A percentile compares a stretch with the other conserved stretches of the same genome.
These are phyloP conservation scores for Cucumis melo DNA, from an alignment of 306 rosid species.

Conservation along the genomic window DNA sequence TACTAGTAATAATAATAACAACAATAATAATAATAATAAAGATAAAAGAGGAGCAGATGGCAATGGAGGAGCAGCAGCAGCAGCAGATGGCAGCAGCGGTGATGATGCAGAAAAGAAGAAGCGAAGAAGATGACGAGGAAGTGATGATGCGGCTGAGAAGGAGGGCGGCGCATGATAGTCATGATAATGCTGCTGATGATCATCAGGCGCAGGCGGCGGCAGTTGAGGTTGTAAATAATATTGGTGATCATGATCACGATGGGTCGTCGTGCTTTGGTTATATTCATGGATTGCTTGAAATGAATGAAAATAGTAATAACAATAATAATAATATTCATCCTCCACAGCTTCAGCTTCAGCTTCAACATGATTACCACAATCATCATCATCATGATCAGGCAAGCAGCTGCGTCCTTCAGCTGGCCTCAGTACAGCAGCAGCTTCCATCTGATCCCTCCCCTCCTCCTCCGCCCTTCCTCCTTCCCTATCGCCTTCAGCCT, in stretches of 20 bases:
- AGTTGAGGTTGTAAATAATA: not conserved
- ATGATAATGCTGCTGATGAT: not conserved
- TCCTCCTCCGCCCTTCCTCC: not conserved
- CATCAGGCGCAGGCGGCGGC: not conserved
- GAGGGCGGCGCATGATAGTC: not conserved
- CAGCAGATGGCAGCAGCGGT: constrained; percentile 15
- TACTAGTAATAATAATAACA: too few relatives aligned
- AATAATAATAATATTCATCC: not conserved
- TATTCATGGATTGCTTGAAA: not conserved
- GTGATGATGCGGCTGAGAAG: not conserved
- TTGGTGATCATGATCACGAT: not conserved
- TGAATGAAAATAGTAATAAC: not conserved
- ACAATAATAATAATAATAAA: too few relatives aligned
- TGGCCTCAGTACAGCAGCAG: constrained; percentile 1
- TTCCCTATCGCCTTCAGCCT: constrained; percentile 23
- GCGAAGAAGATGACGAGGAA: not conserved
- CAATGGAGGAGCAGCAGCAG: constrained; percentile 23
- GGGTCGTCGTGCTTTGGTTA: not conserved
- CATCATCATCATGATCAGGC: not conserved
- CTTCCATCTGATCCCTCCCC: not conserved
- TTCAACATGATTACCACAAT: not conserved
- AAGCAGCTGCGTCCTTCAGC: constrained; percentile 19
- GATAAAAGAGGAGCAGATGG: constrained; percentile 36
- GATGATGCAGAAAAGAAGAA: constrained; percentile 9
- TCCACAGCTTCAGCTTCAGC: not conserved